Base-by-base conservation (phyloP, 2,329 filamentous ascomycete species). In the Bipolaris oryzae region DNA sequence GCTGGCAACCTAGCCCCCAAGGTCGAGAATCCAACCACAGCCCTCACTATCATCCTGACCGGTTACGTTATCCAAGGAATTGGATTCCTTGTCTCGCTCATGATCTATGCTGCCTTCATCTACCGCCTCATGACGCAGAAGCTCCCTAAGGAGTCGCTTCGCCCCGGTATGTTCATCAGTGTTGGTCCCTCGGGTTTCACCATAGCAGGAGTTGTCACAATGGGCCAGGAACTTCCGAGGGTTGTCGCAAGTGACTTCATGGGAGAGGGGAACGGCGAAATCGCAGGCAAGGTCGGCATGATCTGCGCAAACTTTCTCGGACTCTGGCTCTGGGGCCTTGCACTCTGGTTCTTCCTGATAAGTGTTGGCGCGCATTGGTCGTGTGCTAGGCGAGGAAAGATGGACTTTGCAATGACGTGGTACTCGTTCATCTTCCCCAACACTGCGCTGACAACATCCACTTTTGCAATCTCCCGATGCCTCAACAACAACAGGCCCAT, bases 41-140 rank as follows among this genome's bases (percentile, higher is more conserved):
- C 82, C 0, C 76, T 87, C n/a, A 74, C 77, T 3, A 82, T 88
- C 55, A 83, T 88, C 31, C 74, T 88, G 37, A 84, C 84, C 5
- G 86, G 85, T 10, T 83, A 81, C 54, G 81, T 85, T 3, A 81
- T 87, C 34, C 86, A 88, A 72, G 85, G 85, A n/a, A 83, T 87
- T 46, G 86, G 85, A 1, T 88, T 87, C 67, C 73, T 88, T 62
- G 82, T 88, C 41, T 84, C 83, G 0, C 83, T 94, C 56, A 93
- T 93, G 88, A 90, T 96, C 23, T 92, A 92, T 60, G 86, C 89
- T 1, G 89, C 91, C 47, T 95, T 93, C 71, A 85, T 96, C 47
- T 95, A 95, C 72, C 86, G 91, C 28, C 82, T 96, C 25, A 95
- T 95, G 91, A 94, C 91, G 0, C 89, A 94, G 69, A 95, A 95